Conservation (phyloP, 1,284 basidiomycete genomes). For the Apiotrichum gamsii region DNA sequence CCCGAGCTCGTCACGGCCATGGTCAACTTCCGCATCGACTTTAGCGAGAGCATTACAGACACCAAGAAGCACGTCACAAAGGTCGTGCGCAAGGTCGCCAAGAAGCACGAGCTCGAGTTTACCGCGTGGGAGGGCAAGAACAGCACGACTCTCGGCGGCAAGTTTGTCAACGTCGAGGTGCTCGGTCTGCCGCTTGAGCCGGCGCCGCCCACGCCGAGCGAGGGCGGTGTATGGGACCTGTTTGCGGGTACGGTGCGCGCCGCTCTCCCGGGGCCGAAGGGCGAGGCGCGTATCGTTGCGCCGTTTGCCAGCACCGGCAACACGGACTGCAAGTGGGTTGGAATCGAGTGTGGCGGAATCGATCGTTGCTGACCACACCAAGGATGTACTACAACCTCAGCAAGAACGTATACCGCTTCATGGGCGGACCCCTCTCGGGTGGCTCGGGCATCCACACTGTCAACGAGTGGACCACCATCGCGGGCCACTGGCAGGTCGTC, state of each 20-base stretch:
- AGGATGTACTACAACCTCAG: conserved; percentile 46
- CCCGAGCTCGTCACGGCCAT: conserved; percentile 39
- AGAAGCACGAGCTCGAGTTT: conserved; percentile 35
- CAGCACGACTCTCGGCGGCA: conserved; percentile 11
- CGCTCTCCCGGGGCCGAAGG: conserved; percentile 30
- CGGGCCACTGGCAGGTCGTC: conserved; percentile 33
- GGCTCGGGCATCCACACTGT: conserved; percentile 38
- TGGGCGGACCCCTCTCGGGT: conserved; percentile 18
- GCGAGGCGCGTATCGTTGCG: conserved; percentile 35
- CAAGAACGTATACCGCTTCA: conserved; percentile 43
- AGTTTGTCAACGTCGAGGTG: conserved; percentile 32
- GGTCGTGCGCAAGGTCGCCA: conserved; percentile 29
- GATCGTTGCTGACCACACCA: too few species aligned
- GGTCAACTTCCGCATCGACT: conserved; percentile 42
- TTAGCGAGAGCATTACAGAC: conserved; percentile 31
- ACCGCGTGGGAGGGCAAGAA: conserved; percentile 33
- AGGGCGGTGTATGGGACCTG: conserved; percentile 44
- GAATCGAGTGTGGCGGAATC: too few species aligned
- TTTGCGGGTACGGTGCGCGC: conserved; percentile 45
- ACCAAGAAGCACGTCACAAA: conserved; percentile 31
- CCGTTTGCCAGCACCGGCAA: conserved; percentile 33
- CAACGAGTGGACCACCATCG: conserved; percentile 37
- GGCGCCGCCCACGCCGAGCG: conserved; percentile 36
- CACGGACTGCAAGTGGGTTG: conserved; percentile 2
- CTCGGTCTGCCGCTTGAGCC: conserved; percentile 44